phyloP scores from a whole-genome alignment of 164 flowering plant genomes.

The Vitis riparia region DNA sequence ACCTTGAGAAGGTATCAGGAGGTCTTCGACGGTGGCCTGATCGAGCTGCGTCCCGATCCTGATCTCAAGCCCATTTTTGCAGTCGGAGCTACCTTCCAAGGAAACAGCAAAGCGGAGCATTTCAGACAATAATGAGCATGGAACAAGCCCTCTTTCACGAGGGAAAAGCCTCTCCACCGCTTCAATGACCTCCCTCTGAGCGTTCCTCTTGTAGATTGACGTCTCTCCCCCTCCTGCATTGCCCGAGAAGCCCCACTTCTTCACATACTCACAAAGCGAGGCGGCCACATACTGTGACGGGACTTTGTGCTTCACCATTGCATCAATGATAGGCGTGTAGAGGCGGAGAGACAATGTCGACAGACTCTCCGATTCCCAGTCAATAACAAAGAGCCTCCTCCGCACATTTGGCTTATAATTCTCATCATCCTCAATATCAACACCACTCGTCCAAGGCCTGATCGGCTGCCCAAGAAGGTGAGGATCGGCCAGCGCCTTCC shows the following conservation, averaged over 20 bases:
- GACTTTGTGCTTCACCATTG: conserved; percentile 36
- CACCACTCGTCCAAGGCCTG: conserved; percentile 10
- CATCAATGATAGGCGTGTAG: conserved; percentile 44
- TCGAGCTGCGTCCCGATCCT: conserved; percentile 67
- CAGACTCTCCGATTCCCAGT: conserved; percentile 51
- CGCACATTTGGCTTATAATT: conserved; percentile 32
- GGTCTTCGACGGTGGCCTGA: conserved; percentile 50
- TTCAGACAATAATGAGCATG: conserved; percentile 53
- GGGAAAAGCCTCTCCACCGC: conserved; percentile 69
- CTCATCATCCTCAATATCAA: conserved; percentile 16
- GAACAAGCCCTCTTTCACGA: conserved; percentile 35
- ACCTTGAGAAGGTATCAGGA: conserved; percentile 52
- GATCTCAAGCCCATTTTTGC: conserved; percentile 50
- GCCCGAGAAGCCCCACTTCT: conserved; percentile 36
- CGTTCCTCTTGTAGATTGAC: conserved; percentile 23
- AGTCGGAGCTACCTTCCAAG: conserved; percentile 43
- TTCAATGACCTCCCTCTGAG: conserved; percentile 53
- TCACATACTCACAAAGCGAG: conserved; percentile 46
- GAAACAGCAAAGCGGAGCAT: conserved; percentile 48
- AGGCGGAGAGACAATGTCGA: conserved; percentile 38
- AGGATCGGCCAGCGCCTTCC: conserved; percentile 49
- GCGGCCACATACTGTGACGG: conserved; percentile 43
- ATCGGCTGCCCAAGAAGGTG: conserved; percentile 60
- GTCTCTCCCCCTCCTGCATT: conserved; percentile 4
- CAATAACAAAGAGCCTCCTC: conserved; percentile 34